Base-by-base conservation (phyloP, 2,329 filamentous ascomycete genomes). In the Cladophialophora chaetospira region DNA sequence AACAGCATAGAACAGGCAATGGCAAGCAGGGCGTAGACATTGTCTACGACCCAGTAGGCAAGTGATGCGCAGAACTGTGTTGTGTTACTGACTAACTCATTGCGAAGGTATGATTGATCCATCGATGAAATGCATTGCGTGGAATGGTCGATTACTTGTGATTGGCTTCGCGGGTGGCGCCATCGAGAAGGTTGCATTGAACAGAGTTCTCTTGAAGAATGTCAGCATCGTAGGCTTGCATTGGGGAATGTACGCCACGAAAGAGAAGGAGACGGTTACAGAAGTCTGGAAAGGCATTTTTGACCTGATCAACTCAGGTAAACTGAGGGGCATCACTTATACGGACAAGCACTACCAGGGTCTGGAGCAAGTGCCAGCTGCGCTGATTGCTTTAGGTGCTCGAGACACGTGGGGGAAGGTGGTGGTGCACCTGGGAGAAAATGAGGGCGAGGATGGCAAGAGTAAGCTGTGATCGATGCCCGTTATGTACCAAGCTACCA, bases 391-490 rank as follows among this genome's bases (percentile, higher is more conserved):
- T 2, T 74, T 97, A 53, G 92, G 90, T 1, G 84, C 84, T 1
- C 80, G 93, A 58, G 89, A 88, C 48, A 96, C 91, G 1, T 97
- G 93, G 93, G 93, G 93, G 0, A 97, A 97, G 80, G 93, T 97
- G 0, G 90, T 97, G 1, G 87, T 97, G 17, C 90, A 90, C 74
- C 79, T 97, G 38, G 86, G 88, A 1, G 88, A 91, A 65, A 79
- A 84, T 3, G 87, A 91, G 68, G 79, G 82, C 42, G 80, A 78
- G 5, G 77, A 79, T 61, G 52, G 55, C 9, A 57, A 38, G 67
- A 74, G 72, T 62, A 71, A 71, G 65, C 62, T 76, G 48, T 76
- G 60, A 66, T 52, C 23, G 3, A 46, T 6, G 29, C 13, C 29
- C 29, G 13, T 33, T 33, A 13, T 13, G 6, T 8, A 6, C 13